Evolutionary conservation across 1,284 basidiomycete species (phyloP), one percentile per base, ranked within the genome.

Genomic region (Hymenochaete sp.): DNA sequence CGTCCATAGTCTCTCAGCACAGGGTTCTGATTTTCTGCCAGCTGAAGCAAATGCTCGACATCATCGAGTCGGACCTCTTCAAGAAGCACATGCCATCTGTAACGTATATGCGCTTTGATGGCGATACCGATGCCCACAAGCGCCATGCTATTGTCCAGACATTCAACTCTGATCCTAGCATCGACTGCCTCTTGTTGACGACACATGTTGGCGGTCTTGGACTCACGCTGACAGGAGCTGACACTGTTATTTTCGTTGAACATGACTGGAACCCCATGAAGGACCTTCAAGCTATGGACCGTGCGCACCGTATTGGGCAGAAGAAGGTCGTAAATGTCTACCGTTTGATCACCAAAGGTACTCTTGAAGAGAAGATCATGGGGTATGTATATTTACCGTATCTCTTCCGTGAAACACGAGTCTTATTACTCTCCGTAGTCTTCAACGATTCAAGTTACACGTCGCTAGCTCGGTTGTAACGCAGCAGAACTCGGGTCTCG

Each of bases 261-360:
- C 96, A 98, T 62, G 96, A 99, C 62, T 98, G 96, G 96, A 99
- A 99, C 63, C 96, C 96, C 14, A 97, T 96, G 93, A 98, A 98
- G 64, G 96, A 99, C 67, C 68, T 98, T 9, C 96, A 99, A 62
- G 96, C 96, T 4, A 99, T 99, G 96, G 96, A 98, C 62, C 80
- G 96, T 46, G 96, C 96, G 1, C 96, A 98, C 67, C 84, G 96
- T 46, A 83, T 98, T 24, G 96, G 96, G 3, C 96, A 99, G 68
- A 98, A 97, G 71, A 93, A 93, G 65, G 93, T 98, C 11, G 96
- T 99, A 37, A 98, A 98, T 57, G 96, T 99, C 3, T 99, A 98
- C 67, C 83, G 96, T 13, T 67, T 99, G 45, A 93, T 99, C 58
- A 98, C 93, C 10, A 86, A 93, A 59, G 95, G 93, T 24, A 99